Conservation (phyloP, 768 basidiomycete species). For the Suillus subalutaceus region DNA sequence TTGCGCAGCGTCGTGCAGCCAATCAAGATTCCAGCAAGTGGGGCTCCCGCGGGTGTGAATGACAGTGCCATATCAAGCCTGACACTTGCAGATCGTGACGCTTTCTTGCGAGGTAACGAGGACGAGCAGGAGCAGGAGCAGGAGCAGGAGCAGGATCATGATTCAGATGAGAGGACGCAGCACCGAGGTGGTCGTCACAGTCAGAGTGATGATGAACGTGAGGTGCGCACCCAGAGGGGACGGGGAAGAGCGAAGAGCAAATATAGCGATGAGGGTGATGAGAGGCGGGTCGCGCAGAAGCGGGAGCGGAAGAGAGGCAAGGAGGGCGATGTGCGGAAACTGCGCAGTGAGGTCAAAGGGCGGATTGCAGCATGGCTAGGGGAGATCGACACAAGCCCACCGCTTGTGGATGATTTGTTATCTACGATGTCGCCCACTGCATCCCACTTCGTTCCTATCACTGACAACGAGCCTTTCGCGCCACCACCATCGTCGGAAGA, state of each 20-base stretch:
- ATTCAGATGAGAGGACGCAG: conserved; percentile 37
- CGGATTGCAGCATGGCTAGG: conserved; percentile 82
- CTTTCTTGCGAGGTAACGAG: conserved; percentile 16
- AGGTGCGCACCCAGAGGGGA: conserved; percentile 33
- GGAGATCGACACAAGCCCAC: conserved; percentile 58
- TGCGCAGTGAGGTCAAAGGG: conserved; percentile 59
- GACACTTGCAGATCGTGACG: conserved; percentile 38
- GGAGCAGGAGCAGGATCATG: conserved; percentile 28
- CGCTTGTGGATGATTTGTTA: conserved; percentile 40
- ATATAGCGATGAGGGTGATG: conserved; percentile 31
- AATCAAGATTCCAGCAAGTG: conserved; percentile 40
- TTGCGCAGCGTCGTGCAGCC: conserved; percentile 42
- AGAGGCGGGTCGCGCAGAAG: conserved; percentile 14
- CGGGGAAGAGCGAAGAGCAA: conserved; percentile 28
- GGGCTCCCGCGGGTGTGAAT: conserved; percentile 33
- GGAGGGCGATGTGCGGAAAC: conserved; percentile 39
- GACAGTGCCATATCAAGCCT: conserved; percentile 53
- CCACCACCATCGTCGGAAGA: conserved; percentile 12
- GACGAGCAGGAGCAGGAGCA: conserved; percentile 13
- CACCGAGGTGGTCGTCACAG: conserved; percentile 28
- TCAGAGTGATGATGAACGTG: conserved; percentile 35
- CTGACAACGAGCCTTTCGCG: conserved; percentile 26
- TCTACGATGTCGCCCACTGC: conserved; percentile 37
- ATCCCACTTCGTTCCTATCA: conserved; percentile 32
- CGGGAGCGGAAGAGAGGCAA: conserved; percentile 31